Base-by-base conservation (phyloP, 2,329 filamentous ascomycete genomes). In the Aspergillus chevalieri region DNA sequence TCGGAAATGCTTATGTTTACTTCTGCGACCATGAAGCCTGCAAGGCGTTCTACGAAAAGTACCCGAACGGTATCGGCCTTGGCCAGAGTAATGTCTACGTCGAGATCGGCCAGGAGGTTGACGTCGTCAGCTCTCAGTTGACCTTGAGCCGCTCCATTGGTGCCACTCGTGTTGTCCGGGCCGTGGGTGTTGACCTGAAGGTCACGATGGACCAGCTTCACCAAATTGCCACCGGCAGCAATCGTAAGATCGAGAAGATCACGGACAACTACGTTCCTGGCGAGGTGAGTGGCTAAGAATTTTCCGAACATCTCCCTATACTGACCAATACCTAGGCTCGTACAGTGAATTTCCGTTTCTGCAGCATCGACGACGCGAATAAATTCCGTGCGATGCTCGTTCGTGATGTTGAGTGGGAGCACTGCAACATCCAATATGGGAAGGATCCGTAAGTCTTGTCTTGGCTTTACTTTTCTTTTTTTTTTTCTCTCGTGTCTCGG, bases 341-440 rank as follows among this genome's bases (percentile, higher is more conserved):
- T 38, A 70, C 65, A 28, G 68, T 76, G n/a, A 63, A 69, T 26
- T 77, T 78, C 56, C 73, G 74, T 7, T 78, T 79, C 59, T 68
- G 65, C 41, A 73, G 66, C 52, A 73, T 78, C 49, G 63, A 67
- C 21, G 62, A 77, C 47, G 75, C 76, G 0, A 66, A 75, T 14
- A 64, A 63, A 17, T 78, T 79, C 65, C 71, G 68, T 48, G 61
- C 64, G 2, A 50, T 62, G 21, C 60, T 78, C 10, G 49, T 63
- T 41, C 64, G 67, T 15, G 63, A 73, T 36, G 53, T 59, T n/a
- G 68, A 74, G 2, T 78, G 72, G 71, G 73, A 77, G 53, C 66
- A 69, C 15, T 75, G 74, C 60, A 71, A 65, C 17, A 65, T 77
- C 46, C 54, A 60, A 15, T 76, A 70, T 52, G 68, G 62, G 2